phyloP scores from a whole-genome alignment of 78 protist genomes.

The Polysphondylium violaceum region DNA sequence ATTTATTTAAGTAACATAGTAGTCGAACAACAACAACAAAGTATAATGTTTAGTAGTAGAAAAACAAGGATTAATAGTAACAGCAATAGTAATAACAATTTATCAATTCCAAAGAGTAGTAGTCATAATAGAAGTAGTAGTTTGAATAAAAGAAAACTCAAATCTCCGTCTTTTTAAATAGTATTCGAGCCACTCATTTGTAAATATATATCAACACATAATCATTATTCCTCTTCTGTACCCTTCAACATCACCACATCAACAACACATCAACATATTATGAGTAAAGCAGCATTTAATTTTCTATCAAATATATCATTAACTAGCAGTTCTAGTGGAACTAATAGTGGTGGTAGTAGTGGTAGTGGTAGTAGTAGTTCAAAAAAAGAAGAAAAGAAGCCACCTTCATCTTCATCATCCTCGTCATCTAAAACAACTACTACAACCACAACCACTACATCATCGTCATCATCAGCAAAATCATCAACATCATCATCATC shows the following conservation, averaged over 20 bases:
- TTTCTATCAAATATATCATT: conserved; percentile 28
- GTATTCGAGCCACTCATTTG: background rate
- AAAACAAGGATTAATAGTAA: conserved; percentile 3
- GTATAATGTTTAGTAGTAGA: conserved; percentile 18
- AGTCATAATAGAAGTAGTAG: conserved; percentile 1
- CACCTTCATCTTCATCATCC: background rate
- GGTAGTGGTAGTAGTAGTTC: background rate
- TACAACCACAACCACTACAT: background rate
- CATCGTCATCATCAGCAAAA: background rate
- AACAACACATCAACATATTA: no score
- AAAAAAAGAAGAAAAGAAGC: background rate
- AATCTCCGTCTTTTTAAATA: background rate
- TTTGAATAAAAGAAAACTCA: conserved; percentile 20
- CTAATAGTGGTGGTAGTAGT: no score
- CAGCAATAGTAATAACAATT: background rate
- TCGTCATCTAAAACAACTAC: conserved; percentile 6
- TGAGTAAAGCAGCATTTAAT: background rate
- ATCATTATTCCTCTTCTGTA: no score
- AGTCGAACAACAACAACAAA: no score
- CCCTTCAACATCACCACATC: no score
- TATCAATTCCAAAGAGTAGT: no score
- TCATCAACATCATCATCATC: background rate
- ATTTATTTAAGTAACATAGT: no score
- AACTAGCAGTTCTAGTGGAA: background rate
- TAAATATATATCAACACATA: background rate